A percentile compares a stretch with the other conserved stretches of the same genome.
phyloP scores from a whole-genome alignment of 1,284 basidiomycete genomes.

The Pyrrhoderma noxium region DNA sequence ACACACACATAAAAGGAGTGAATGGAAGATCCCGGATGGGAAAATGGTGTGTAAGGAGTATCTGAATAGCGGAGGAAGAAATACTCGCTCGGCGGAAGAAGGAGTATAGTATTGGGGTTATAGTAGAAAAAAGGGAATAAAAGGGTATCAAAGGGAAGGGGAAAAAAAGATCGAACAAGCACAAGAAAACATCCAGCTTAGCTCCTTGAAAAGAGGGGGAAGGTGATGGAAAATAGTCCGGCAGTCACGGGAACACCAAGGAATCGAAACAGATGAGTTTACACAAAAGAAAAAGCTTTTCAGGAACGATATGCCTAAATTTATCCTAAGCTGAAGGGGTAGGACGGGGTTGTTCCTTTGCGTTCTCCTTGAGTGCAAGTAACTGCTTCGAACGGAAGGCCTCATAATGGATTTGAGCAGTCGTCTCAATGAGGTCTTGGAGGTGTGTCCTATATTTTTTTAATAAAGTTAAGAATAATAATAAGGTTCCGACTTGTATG shows the following conservation, averaged over 20 bases:
- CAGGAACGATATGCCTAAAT: too few species aligned
- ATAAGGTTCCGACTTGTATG: background rate
- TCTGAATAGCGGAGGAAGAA: background rate
- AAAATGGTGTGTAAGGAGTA: background rate
- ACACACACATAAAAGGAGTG: constrained; percentile 10
- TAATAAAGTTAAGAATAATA: background rate
- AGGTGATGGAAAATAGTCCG: background rate
- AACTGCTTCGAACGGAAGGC: constrained; percentile 98
- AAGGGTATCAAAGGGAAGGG: background rate
- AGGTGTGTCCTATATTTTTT: constrained; percentile 87
- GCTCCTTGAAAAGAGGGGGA: background rate
- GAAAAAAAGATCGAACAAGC: background rate
- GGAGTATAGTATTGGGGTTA: too few species aligned
- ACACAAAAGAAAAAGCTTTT: background rate
- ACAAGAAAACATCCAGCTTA: background rate
- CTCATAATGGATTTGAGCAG: constrained; percentile 98
- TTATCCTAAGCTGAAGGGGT: constrained; percentile 8
- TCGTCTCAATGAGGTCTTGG: constrained; percentile 98
- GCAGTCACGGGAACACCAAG: background rate
- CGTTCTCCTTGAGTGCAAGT: constrained; percentile 84
- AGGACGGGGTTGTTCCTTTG: constrained; percentile 30
- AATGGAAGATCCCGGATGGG: constrained; percentile 3
- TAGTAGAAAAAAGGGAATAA: background rate
- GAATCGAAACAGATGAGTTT: background rate
- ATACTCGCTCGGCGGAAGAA: background rate